A percentile compares a stretch with the other conserved stretches of the same genome.
These are phyloP conservation scores for Odontarrhena argentea DNA, from an alignment of 345 rosid genomes.

Conservation along the genomic window DNA sequence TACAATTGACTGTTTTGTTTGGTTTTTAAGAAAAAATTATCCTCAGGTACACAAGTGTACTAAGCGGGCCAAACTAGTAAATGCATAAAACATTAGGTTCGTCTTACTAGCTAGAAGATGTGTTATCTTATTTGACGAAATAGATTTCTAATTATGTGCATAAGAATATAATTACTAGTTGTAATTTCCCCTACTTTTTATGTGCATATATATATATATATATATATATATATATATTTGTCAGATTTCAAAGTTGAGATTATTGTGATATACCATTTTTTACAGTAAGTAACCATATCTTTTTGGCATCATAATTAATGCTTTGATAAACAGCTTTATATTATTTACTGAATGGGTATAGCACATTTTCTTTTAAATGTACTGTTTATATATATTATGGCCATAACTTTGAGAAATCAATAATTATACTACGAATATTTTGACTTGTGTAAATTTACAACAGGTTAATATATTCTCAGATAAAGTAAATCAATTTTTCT, in stretches of 20 bases:
- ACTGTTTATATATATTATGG: not conserved
- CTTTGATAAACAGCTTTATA: not conserved
- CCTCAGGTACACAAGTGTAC: too few relatives aligned
- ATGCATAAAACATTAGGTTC: too few relatives aligned
- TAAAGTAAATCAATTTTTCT: not conserved
- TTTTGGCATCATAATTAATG: not conserved
- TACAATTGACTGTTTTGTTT: too few relatives aligned
- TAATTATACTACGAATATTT: not conserved
- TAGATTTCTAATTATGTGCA: not conserved
- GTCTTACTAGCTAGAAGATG: too few relatives aligned
- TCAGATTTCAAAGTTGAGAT: not conserved
- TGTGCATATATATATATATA: not conserved
- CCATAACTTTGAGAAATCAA: not conserved
- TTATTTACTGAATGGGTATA: not conserved
- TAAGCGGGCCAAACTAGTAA: too few relatives aligned
- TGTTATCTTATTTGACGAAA: not conserved
- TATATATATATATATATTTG: not conserved
- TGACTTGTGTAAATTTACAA: not conserved
- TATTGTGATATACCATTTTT: conserved; percentile 1
- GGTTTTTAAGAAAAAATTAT: too few relatives aligned
- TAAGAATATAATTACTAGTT: not conserved
- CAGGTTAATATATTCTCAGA: not conserved
- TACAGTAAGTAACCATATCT: conserved; percentile 2
- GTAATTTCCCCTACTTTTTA: not conserved
- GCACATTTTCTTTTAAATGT: not conserved